Evolutionary conservation across 169 alveolate species (phyloP).

Genomic region (Blepharisma undulans): DNA sequence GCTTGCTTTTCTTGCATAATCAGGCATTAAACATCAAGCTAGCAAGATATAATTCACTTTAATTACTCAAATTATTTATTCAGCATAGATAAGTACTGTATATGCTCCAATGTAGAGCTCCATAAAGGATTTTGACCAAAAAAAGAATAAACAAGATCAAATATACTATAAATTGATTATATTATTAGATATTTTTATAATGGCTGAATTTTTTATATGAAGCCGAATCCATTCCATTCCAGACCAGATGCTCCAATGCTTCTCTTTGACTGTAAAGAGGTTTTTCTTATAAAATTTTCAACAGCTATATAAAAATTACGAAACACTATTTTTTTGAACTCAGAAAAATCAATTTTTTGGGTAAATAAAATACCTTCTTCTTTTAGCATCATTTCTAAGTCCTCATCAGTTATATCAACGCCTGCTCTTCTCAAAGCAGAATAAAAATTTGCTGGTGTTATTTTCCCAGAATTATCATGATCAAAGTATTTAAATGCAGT

Average conservation of each 20-base stretch:
- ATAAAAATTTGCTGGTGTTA: slow-evolving; percentile 53
- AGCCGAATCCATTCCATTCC: not conserved
- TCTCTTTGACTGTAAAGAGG: not conserved
- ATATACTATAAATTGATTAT: too few relatives aligned
- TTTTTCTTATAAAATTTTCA: not conserved
- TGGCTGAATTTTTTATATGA: not conserved
- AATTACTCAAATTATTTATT: too few relatives aligned
- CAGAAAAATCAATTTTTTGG: not conserved
- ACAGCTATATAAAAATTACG: not conserved
- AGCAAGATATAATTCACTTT: too few relatives aligned
- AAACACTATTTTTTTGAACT: not conserved
- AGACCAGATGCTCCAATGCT: not conserved
- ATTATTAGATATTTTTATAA: not conserved
- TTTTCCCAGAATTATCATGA: not conserved
- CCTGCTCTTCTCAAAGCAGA: slow-evolving; percentile 59
- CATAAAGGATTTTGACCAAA: too few relatives aligned
- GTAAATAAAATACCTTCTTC: slow-evolving; percentile 38
- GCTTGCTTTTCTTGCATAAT: too few relatives aligned
- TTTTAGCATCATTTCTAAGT: slow-evolving; percentile 42
- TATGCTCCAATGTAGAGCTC: too few relatives aligned
- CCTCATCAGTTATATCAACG: slow-evolving; percentile 42
- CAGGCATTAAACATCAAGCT: too few relatives aligned
- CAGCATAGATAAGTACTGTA: too few relatives aligned
- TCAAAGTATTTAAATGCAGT: slow-evolving; percentile 22
- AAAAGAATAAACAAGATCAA: too few relatives aligned